A percentile compares a stretch with the other conserved stretches of the same genome.
These are phyloP conservation scores for Trichopus zeylanicus DNA, from an alignment of 116 monocot species.

Conservation along the genomic window DNA sequence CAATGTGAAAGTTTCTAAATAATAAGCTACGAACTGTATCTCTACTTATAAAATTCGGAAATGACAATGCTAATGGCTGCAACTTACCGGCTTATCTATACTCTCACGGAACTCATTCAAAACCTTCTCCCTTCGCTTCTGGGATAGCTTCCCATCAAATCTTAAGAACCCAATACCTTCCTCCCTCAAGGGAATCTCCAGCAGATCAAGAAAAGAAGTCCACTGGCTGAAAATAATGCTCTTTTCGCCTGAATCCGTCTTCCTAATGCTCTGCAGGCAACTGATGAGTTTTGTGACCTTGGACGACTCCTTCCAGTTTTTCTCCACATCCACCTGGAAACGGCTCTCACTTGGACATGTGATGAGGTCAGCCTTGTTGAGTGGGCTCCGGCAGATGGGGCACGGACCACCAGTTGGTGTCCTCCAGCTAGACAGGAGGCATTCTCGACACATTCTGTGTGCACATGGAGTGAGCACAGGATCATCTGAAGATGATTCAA, in stretches of 20 bases:
- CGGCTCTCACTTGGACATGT: slow-evolving; percentile 42
- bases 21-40: no score
- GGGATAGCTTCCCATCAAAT: slow-evolving; percentile 70
- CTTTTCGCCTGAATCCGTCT: slow-evolving; percentile 46
- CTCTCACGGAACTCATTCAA: slow-evolving; percentile 71
- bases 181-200: slow-evolving; percentile 50
- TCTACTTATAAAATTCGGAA: no score
- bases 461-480: slow-evolving; percentile 82
- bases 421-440: slow-evolving; percentile 67
- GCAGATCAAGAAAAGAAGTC: slow-evolving; percentile 77
- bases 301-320: slow-evolving; percentile 73
- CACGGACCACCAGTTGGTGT: slow-evolving; percentile 53
- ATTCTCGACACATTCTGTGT: slow-evolving; percentile 84
- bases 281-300: slow-evolving; percentile 58
- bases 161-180: slow-evolving; percentile 41
- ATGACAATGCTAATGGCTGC: no score
- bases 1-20: no score
- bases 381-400: slow-evolving; percentile 54
- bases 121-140: slow-evolving; percentile 69
- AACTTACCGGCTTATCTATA: slow-evolving; percentile 33
- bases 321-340: slow-evolving; percentile 46
- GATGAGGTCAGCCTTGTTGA: slow-evolving; percentile 46
- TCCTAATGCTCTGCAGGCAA: slow-evolving; percentile 28
- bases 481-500: slow-evolving; percentile 80
- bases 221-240: slow-evolving; percentile 92